Base-by-base conservation (phyloP, 768 basidiomycete species). In the Nevesoporus exiguus region DNA sequence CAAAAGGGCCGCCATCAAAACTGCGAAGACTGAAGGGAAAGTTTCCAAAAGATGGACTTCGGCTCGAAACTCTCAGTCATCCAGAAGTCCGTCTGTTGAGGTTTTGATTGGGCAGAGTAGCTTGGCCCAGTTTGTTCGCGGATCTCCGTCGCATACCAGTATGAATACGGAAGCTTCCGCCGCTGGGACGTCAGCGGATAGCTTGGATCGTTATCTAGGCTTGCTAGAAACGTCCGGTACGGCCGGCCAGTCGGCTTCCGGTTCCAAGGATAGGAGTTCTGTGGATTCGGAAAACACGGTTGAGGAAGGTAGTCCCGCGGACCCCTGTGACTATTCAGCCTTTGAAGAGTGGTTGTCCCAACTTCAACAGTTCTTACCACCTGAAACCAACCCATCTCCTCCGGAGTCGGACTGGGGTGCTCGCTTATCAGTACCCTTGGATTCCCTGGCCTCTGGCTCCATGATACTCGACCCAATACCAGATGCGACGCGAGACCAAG, bases 1-100 rank as follows among this genome's bases (percentile, higher is more conserved):
- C 15, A 74, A 74, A 52, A 86, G 82, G 63, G 87, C 85, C 31
- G 80, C 84, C 2, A 71, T 80, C 36, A 81, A 78, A 63, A 80
- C 59, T 36, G 56, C 55, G 37, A 67, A 49, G 55, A 59, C 19
- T 14, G 24, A 31, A 29, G 36, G 45, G 21, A 59, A 36, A 39
- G 2, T 15, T 6, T 42, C 42, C 21, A 40, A 51, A 39, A 31
- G 47, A 60, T 66, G 24, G 67, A 72, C 51, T 73, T 74, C 59
- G 63, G 68, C 42, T 66, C 74, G 25, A 66, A 66, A 31, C 70
- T 71, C 14, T 52, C 67, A 47, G 65, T 65, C 36, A 68, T 77
- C 61, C 68, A 73, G 57, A 47, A 57, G 56, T 31, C n/a, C 15
- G 29, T 64, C 64, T 27, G 47, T 61, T 24, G 66, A 64, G 41